Evolutionary conservation across 768 basidiomycete species (phyloP).

Genomic region (Hirschioporus abietinus): DNA sequence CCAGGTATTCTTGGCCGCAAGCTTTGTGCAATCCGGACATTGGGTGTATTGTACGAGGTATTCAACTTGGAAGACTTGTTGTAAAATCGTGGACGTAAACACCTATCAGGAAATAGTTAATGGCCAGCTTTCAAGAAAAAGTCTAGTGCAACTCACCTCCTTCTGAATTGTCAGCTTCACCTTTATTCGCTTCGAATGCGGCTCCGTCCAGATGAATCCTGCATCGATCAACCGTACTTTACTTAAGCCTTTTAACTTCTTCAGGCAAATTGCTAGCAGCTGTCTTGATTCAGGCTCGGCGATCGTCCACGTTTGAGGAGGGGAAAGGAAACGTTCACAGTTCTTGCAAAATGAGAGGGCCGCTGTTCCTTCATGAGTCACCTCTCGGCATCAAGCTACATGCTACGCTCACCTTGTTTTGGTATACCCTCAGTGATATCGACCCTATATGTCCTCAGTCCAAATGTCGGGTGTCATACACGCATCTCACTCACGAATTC

Average conservation of each 20-base stretch:
- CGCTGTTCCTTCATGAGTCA: constrained; percentile 37
- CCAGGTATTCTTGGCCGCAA: constrained; percentile 99
- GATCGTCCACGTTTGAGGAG: constrained; percentile 81
- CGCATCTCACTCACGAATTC: constrained; percentile 62
- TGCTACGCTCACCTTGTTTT: constrained; percentile 65
- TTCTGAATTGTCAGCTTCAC: constrained; percentile 98
- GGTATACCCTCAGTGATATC: constrained; percentile 99
- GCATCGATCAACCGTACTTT: constrained; percentile 98
- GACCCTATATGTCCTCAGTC: constrained; percentile 41
- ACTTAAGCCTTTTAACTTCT: constrained; percentile 88
- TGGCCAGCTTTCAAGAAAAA: background rate
- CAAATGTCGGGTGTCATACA: background rate
- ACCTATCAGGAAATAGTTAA: constrained; percentile 42
- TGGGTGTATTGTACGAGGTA: constrained; percentile 93
- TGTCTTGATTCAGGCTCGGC: constrained; percentile 90
- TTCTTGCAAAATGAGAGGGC: constrained; percentile 92
- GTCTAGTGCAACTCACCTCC: constrained; percentile 53
- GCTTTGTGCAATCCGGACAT: constrained; percentile 88
- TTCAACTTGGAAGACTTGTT: constrained; percentile 96
- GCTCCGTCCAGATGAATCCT: constrained; percentile 99
- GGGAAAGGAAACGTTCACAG: constrained; percentile 92
- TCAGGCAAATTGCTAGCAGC: constrained; percentile 88
- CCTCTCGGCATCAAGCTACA: constrained; percentile 2
- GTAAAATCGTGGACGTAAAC: constrained; percentile 89
- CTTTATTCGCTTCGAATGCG: constrained; percentile 88